Conservation (phyloP, 176 grass and related monocot genomes). For the Avena sativa region DNA sequence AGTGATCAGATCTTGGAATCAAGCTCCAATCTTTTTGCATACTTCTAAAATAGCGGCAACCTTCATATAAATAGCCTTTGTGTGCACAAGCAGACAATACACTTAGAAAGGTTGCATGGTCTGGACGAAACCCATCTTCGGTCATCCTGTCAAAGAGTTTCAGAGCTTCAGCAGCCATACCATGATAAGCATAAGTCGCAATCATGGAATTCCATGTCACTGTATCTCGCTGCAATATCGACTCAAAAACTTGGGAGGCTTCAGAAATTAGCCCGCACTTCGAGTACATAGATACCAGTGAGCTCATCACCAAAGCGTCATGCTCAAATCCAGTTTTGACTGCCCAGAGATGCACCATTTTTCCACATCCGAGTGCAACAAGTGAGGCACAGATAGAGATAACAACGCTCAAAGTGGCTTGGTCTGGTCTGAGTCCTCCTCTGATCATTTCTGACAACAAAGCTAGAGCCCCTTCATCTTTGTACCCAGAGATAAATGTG, state of each 20-base stretch:
- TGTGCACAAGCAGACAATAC: slow-evolving; percentile 73
- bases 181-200: slow-evolving; percentile 75
- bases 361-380: slow-evolving; percentile 66
- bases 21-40: slow-evolving; percentile 76
- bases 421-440: slow-evolving; percentile 71
- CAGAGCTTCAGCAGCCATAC: slow-evolving; percentile 66
- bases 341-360: slow-evolving; percentile 64
- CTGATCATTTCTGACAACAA: slow-evolving; percentile 61
- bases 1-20: slow-evolving; percentile 71
- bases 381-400: slow-evolving; percentile 74
- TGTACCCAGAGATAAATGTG: slow-evolving; percentile 69
- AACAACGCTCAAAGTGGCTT: slow-evolving; percentile 56
- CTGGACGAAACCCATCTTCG: slow-evolving; percentile 54
- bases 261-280: slow-evolving; percentile 70
- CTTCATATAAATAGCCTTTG: slow-evolving; percentile 75
- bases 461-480: slow-evolving; percentile 57
- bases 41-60: slow-evolving; percentile 60
- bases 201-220: slow-evolving; percentile 90
- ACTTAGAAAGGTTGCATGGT: slow-evolving; percentile 73
- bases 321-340: slow-evolving; percentile 69
- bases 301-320: slow-evolving; percentile 77
- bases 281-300: slow-evolving; percentile 78
- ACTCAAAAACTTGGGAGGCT: slow-evolving; percentile 59
- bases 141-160: slow-evolving; percentile 62
- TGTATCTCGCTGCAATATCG: slow-evolving; percentile 58